Evolutionary conservation across 768 basidiomycete genomes (phyloP).

Genomic region (Boletus eberwhitei): DNA sequence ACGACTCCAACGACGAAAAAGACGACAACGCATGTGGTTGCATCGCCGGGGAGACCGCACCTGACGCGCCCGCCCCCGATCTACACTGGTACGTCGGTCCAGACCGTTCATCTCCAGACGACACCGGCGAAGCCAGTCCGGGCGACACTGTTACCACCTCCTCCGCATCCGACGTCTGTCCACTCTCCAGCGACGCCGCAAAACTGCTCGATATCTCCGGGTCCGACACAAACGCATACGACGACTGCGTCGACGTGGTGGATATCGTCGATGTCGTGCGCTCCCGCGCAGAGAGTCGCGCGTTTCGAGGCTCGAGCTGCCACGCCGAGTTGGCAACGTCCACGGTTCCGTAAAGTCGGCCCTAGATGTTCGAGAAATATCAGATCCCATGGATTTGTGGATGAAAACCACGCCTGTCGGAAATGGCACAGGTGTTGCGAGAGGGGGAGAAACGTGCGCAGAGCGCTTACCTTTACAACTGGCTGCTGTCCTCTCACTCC

Average conservation of each 20-base stretch:
- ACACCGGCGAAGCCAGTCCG: conserved; percentile 58
- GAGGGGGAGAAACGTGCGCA: background rate
- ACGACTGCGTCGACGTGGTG: conserved; percentile 74
- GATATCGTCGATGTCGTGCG: conserved; percentile 75
- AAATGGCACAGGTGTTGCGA: background rate
- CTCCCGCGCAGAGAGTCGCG: conserved; percentile 53
- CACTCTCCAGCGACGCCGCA: conserved; percentile 76
- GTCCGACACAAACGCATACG: conserved; percentile 80
- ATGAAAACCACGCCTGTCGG: background rate
- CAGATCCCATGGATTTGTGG: background rate
- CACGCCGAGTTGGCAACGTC: conserved; percentile 66
- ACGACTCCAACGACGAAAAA: conserved; percentile 73
- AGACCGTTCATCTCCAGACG: conserved; percentile 52
- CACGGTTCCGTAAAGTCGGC: conserved; percentile 67
- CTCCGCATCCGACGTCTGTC: conserved; percentile 67
- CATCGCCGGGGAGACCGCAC: conserved; percentile 56
- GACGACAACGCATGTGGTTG: conserved; percentile 61
- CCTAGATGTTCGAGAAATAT: conserved; percentile 38
- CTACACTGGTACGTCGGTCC: conserved; percentile 15
- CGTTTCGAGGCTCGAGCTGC: conserved; percentile 72
- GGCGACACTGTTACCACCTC: conserved; percentile 55
- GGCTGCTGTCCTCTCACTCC: conserved; percentile 69
- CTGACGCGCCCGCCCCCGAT: conserved; percentile 39
- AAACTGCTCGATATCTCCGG: conserved; percentile 83
- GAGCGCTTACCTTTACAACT: conserved; percentile 60